Percentiles rank a stretch among this genome's conserved stretches.
Evolutionary conservation across 208 protist genomes (phyloP).

Genomic region (Porcisia hertigi): DNA sequence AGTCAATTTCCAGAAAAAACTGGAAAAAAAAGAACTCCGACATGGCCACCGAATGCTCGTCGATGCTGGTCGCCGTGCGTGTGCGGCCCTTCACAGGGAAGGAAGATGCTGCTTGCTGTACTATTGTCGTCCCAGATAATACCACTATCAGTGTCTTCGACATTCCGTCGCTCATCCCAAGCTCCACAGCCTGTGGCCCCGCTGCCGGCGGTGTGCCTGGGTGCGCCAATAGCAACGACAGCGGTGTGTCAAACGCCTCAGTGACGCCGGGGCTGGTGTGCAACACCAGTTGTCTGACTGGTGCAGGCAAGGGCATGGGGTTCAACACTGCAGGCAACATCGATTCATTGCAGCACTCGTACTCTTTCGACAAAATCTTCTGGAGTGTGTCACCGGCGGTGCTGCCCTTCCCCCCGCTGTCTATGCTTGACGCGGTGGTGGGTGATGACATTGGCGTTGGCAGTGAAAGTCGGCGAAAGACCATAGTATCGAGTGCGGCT

Average conservation of each 20-base stretch:
- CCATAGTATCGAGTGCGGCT: slow-evolving; percentile 2
- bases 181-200: slow-evolving; percentile 6
- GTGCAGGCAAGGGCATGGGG: neutral
- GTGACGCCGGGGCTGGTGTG: neutral
- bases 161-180: slow-evolving; percentile 32
- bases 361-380: slow-evolving; percentile 78
- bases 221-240: neutral
- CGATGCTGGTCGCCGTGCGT: slow-evolving; percentile 77
- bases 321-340: neutral
- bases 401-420: slow-evolving; percentile 39
- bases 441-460: neutral
- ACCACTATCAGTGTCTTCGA: slow-evolving; percentile 66
- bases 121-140: slow-evolving; percentile 49
- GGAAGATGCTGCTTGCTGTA: slow-evolving; percentile 65
- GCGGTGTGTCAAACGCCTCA: neutral
- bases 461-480: neutral
- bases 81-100: slow-evolving; percentile 64
- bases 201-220: neutral
- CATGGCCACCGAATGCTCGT: slow-evolving; percentile 70
- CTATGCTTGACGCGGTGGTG: slow-evolving; percentile 14
- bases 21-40: neutral
- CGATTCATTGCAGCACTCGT: slow-evolving; percentile 43
- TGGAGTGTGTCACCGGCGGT: slow-evolving; percentile 58
- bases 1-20: neutral
- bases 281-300: slow-evolving; percentile 15